Percentiles rank a stretch among this genome's conserved stretches.
Evolutionary conservation across 495 filamentous ascomycete genomes (phyloP).

Genomic region (Podospora tetraspora): DNA sequence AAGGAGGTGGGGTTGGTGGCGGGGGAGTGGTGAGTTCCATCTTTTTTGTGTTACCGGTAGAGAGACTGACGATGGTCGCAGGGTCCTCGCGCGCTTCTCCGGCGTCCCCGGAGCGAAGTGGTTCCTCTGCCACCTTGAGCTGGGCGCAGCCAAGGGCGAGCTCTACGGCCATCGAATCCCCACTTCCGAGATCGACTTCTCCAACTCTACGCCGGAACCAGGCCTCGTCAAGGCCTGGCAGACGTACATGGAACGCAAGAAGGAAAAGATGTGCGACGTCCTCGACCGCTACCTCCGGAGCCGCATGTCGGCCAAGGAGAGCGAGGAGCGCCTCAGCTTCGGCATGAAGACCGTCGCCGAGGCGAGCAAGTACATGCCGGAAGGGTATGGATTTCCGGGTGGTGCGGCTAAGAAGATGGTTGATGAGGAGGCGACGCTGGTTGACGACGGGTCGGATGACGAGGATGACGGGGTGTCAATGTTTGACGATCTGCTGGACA

Average conservation of each 20-base stretch:
- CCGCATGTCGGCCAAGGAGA: slow-evolving; percentile 8
- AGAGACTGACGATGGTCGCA: not conserved
- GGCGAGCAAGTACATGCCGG: slow-evolving; percentile 4
- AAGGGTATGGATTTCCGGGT: not conserved
- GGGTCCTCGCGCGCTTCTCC: slow-evolving; percentile 42
- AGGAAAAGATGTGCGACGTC: slow-evolving; percentile 34
- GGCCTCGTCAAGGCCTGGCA: slow-evolving; percentile 36
- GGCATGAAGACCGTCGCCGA: slow-evolving; percentile 2
- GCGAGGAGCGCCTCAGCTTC: slow-evolving; percentile 11
- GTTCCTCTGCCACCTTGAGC: slow-evolving; percentile 45
- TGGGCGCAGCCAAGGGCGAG: slow-evolving; percentile 30
- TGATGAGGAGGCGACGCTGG: slow-evolving; percentile 6
- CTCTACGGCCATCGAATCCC: slow-evolving; percentile 40
- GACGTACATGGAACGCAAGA: slow-evolving; percentile 39
- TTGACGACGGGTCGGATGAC: slow-evolving; percentile 20
- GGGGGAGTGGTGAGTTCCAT: slow-evolving; percentile 36
- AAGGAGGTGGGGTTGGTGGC: slow-evolving; percentile 33
- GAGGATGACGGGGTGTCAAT: slow-evolving; percentile 18
- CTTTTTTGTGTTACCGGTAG: not conserved
- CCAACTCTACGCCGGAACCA: slow-evolving; percentile 30
- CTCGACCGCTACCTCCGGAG: slow-evolving; percentile 22
- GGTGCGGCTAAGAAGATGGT: not conserved
- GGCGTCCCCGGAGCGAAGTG: slow-evolving; percentile 38
- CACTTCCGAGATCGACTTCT: slow-evolving; percentile 37
- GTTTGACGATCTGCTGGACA: slow-evolving; percentile 22